phyloP scores from a whole-genome alignment of 805 yeast species.

The Debaryomyces maramus region DNA sequence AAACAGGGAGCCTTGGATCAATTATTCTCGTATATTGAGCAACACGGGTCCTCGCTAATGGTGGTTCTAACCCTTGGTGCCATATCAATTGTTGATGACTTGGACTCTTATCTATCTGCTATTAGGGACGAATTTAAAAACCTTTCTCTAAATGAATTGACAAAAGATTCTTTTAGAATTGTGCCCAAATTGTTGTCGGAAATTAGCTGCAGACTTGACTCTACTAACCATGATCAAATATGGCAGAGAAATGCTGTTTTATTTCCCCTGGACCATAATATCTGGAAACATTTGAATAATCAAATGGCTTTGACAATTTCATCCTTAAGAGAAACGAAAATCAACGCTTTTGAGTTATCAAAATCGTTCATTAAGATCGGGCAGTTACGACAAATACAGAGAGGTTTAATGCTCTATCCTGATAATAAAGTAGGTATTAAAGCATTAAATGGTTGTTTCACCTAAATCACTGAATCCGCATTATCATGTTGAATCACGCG shows the following conservation, averaged over 20 bases:
- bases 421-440: conserved; percentile 13
- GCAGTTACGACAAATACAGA: conserved; percentile 55
- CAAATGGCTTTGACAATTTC: conserved; percentile 62
- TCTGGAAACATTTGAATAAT: conserved; percentile 68
- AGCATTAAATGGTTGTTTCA: conserved; percentile 10
- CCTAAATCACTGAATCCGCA: background rate
- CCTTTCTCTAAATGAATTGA: conserved; percentile 46
- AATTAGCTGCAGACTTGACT: conserved; percentile 44
- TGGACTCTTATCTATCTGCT: conserved; percentile 60
- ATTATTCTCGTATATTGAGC: conserved; percentile 62
- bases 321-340: conserved; percentile 46
- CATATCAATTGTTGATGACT: conserved; percentile 63
- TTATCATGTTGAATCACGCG: background rate
- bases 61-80: conserved; percentile 80
- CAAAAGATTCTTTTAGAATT: conserved; percentile 50
- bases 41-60: conserved; percentile 62
- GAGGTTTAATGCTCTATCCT: conserved; percentile 69
- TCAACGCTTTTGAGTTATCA: conserved; percentile 53
- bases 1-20: conserved; percentile 85
- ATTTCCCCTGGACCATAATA: conserved; percentile 66
- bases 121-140: conserved; percentile 63
- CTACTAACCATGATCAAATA: conserved; percentile 18
- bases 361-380: conserved; percentile 51
- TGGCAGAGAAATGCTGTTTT: conserved; percentile 75
- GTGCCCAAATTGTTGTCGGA: conserved; percentile 61